Evolutionary conservation across 805 yeast genomes (phyloP), one percentile per base, ranked within the genome.

Genomic region (Tanozyma kutaoensis): DNA sequence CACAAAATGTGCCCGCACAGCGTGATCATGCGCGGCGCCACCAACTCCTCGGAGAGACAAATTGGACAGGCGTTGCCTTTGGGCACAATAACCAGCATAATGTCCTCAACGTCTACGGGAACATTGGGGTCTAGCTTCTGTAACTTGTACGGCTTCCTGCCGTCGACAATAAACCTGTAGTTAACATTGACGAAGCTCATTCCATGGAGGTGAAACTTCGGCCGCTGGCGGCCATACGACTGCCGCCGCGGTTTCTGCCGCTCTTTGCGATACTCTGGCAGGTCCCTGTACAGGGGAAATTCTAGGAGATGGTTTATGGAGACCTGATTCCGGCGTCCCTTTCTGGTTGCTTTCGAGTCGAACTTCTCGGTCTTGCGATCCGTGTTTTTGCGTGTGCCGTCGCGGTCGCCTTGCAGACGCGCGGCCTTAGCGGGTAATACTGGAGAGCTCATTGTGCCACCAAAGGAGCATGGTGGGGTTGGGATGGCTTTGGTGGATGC

Each of bases 1-100:
- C 99, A 91, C 43, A 91, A 71, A 11, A 85, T 66, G 46, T 91
- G 99, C 4, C 99, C 98, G 55, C 99, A 91, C 9, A 74, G 66
- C 4, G 62, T 55, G 16, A 84, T 74, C 97, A 91, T 93, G 29
- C 97, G 60, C 2, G 98, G 96, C 0, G 96, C 95, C 12, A 79
- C 69, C 10, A 91, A 80, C 10, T 73, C 75, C 27, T 82, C 93
- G 18, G 76, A 66, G 10, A 91, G 57, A 48, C 99, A 91, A 15
- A 91, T 88, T 0, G 98, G 97, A 46, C 99, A 91, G 21, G 75
- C 73, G 38, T 76, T 76, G 1, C 77, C 76, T 33, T 66, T 69
- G 10, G 88, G 77, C 1, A 72, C 76, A n/a, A 84, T 46, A 5
- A 88, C 82, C 26, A 95, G 59, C 18, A 76, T 48, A 4, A 91